A percentile compares a stretch with the other conserved stretches of the same genome.
These are phyloP conservation scores for Aspergillus phoenicis DNA, from an alignment of 2,329 filamentous ascomycete species.

Conservation along the genomic window DNA sequence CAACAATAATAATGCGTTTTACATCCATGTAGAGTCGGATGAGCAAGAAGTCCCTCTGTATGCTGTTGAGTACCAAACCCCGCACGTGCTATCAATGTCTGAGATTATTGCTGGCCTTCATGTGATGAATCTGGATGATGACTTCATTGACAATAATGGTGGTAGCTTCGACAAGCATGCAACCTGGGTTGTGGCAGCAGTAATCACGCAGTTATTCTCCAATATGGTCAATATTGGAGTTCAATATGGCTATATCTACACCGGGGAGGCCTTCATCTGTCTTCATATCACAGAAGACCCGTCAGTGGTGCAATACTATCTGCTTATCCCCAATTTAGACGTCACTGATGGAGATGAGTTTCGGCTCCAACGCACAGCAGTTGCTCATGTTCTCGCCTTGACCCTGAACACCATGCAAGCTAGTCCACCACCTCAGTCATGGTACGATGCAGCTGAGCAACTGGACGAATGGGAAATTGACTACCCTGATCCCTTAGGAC, in stretches of 20 bases:
- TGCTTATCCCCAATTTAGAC: conserved; percentile 31
- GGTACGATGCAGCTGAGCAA: conserved; percentile 25
- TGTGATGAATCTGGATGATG: conserved; percentile 26
- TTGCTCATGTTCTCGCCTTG: conserved; percentile 38
- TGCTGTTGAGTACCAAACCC: conserved; percentile 34
- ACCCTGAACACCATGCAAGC: conserved; percentile 32
- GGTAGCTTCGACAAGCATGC: conserved; percentile 30
- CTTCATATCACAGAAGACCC: conserved; percentile 30
- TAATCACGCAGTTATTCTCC: conserved; percentile 33
- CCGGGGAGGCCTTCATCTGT: conserved; percentile 36
- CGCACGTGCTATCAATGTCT: conserved; percentile 27
- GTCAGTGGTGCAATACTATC: conserved; percentile 26
- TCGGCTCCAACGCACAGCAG: conserved; percentile 34
- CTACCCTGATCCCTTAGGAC: conserved; percentile 24
- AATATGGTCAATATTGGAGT: conserved; percentile 32
- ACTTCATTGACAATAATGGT: conserved; percentile 29
- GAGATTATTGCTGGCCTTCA: conserved; percentile 30
- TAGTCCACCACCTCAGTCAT: conserved; percentile 25
- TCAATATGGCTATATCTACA: conserved; percentile 32
- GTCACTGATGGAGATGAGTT: conserved; percentile 25
- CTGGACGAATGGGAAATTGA: conserved; percentile 29
- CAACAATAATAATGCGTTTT: conserved; percentile 24
- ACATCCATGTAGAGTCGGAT: conserved; percentile 23
- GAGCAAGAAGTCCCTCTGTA: conserved; percentile 24
- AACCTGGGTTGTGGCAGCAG: conserved; percentile 28